phyloP scores from a whole-genome alignment of 1,284 basidiomycete genomes.

The Coniferiporia weirii region DNA sequence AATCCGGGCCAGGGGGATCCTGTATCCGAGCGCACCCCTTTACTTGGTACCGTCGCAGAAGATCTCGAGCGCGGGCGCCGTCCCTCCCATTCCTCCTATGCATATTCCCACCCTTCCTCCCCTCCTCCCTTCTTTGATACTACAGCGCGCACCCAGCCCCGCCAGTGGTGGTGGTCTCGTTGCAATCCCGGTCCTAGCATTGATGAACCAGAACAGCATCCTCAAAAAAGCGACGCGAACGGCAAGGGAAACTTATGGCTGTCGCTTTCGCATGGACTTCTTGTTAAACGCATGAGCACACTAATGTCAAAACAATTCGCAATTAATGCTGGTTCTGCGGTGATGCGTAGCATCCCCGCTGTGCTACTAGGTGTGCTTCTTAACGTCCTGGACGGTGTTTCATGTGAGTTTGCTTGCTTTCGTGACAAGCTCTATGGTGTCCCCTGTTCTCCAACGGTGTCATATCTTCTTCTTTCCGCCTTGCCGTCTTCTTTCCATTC shows the following conservation, averaged over 20 bases:
- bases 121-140: background rate
- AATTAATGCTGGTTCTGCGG: background rate
- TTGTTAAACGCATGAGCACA: background rate
- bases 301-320: background rate
- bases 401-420: constrained; percentile 50
- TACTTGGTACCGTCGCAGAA: background rate
- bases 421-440: too few species aligned
- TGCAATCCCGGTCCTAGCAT: too few species aligned
- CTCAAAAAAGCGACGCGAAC: background rate
- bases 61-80: constrained; percentile 10
- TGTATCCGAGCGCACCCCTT: constrained; percentile 5
- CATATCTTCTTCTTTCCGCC: background rate
- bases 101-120: background rate
- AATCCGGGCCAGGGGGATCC: background rate
- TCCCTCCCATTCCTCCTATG: constrained; percentile 7
- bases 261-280: background rate
- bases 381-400: constrained; percentile 92
- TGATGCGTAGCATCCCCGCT: constrained; percentile 52
- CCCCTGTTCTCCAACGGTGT: background rate
- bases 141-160: background rate
- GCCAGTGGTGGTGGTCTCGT: background rate
- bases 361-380: constrained; percentile 83
- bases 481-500: background rate
- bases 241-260: background rate
- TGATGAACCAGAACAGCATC: background rate